phyloP scores from a whole-genome alignment of 805 yeast genomes.

The Ogataea methanolica region DNA sequence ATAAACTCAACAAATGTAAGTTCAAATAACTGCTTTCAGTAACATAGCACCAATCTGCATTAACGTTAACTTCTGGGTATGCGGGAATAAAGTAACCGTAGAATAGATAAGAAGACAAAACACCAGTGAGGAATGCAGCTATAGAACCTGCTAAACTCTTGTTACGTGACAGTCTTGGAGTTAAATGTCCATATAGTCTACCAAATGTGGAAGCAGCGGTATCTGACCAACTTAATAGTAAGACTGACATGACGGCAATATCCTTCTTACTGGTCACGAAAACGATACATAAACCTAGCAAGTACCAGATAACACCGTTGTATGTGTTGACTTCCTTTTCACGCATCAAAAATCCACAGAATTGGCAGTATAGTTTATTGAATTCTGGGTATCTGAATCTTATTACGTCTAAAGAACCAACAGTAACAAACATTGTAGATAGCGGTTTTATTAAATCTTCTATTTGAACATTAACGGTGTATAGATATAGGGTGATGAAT shows the following conservation, averaged over 20 bases:
- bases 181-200: slow-evolving; percentile 74
- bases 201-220: slow-evolving; percentile 96
- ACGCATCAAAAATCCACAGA: slow-evolving; percentile 80
- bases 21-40: slow-evolving; percentile 54
- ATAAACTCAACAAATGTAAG: slow-evolving; percentile 47
- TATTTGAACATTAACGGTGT: slow-evolving; percentile 55
- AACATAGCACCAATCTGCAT: slow-evolving; percentile 60
- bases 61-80: slow-evolving; percentile 45
- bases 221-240: slow-evolving; percentile 93
- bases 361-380: slow-evolving; percentile 61
- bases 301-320: slow-evolving; percentile 88
- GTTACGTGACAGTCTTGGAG: slow-evolving; percentile 68
- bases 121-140: slow-evolving; percentile 80
- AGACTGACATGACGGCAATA: slow-evolving; percentile 67
- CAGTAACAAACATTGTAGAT: slow-evolving; percentile 45
- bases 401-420: slow-evolving; percentile 61
- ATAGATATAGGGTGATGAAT: slow-evolving; percentile 67
- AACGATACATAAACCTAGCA: slow-evolving; percentile 72
- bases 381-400: slow-evolving; percentile 59
- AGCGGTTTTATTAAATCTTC: slow-evolving; percentile 58
- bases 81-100: slow-evolving; percentile 73
- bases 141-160: slow-evolving; percentile 88
- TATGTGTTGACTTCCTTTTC: slow-evolving; percentile 66
- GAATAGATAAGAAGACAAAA: slow-evolving; percentile 55
- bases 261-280: slow-evolving; percentile 75